Conservation (phyloP, 2,329 filamentous ascomycete species). For the Aureobasidium sp. region DNA sequence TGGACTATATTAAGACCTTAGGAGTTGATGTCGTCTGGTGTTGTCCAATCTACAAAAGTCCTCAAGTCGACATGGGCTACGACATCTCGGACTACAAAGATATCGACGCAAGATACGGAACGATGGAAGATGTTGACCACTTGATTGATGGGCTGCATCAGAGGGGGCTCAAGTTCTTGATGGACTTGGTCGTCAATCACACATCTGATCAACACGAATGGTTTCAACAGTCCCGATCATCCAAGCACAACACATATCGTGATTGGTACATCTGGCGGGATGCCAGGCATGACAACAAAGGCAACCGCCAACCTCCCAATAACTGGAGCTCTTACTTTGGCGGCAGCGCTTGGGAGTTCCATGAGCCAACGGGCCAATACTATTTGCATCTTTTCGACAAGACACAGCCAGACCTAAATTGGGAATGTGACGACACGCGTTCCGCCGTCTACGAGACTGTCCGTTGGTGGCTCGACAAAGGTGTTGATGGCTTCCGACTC, state of each 20-base stretch:
- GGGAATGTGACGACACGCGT: constrained; percentile 75
- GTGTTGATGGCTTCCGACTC: constrained; percentile 54
- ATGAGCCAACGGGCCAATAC: constrained; percentile 74
- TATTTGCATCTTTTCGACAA: constrained; percentile 79
- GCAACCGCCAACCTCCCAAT: constrained; percentile 72
- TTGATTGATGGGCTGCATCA: constrained; percentile 65
- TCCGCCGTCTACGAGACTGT: constrained; percentile 70
- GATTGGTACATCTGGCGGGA: constrained; percentile 73
- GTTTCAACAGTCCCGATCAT: constrained; percentile 73
- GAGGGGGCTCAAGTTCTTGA: constrained; percentile 72
- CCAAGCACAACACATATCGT: constrained; percentile 68
- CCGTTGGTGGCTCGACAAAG: constrained; percentile 77
- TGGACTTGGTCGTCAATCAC: constrained; percentile 81
- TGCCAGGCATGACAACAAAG: constrained; percentile 46
- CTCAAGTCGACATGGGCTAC: constrained; percentile 73
- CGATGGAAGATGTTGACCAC: constrained; percentile 67
- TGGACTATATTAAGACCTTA: constrained; percentile 66
- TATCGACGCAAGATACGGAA: constrained; percentile 70
- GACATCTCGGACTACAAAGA: constrained; percentile 72
- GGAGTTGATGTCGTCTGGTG: constrained; percentile 73
- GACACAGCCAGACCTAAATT: constrained; percentile 80
- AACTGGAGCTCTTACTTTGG: constrained; percentile 74
- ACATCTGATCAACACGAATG: constrained; percentile 73
- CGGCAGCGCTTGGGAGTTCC: constrained; percentile 69
- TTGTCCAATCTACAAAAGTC: constrained; percentile 68